A percentile compares a stretch with the other conserved stretches of the same genome.
These are phyloP conservation scores for Floccularia luteovirens DNA, from an alignment of 768 basidiomycete species.

Conservation along the genomic window DNA sequence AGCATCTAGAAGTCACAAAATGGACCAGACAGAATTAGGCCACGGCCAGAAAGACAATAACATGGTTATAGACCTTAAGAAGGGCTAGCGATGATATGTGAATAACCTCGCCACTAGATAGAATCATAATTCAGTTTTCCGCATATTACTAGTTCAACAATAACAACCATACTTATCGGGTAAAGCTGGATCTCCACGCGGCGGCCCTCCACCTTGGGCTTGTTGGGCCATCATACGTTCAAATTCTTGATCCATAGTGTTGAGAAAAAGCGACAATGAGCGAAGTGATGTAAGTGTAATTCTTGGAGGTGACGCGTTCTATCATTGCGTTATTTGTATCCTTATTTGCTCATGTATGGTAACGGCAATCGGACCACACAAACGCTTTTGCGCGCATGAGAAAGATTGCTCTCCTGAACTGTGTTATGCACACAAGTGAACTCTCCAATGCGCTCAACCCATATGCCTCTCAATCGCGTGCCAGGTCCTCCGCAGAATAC, in stretches of 20 bases:
- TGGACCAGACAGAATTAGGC: not conserved
- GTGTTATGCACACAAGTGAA: conserved; percentile 58
- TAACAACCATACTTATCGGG: conserved; percentile 64
- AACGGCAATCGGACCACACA: conserved; percentile 9
- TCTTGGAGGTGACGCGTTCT: conserved; percentile 40
- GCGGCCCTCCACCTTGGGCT: conserved; percentile 29
- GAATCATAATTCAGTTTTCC: conserved; percentile 7
- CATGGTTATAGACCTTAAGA: conserved; percentile 57
- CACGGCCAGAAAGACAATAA: conserved; percentile 7
- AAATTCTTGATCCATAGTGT: conserved; percentile 41
- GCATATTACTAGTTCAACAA: conserved; percentile 5
- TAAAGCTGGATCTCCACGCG: conserved; percentile 40
- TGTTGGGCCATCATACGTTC: conserved; percentile 40
- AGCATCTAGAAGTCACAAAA: conserved; percentile 67
- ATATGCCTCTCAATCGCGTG: conserved; percentile 38
- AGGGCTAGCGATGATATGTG: conserved; percentile 97
- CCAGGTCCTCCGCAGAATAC: conserved; percentile 13
- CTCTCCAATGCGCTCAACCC: conserved; percentile 78
- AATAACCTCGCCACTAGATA: conserved; percentile 78
- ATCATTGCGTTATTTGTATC: conserved; percentile 10
- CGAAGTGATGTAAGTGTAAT: conserved; percentile 9
- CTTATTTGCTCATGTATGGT: conserved; percentile 22
- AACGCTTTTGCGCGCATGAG: too few relatives aligned
- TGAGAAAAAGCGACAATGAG: conserved; percentile 7
- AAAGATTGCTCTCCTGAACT: too few relatives aligned